A percentile compares a stretch with the other conserved stretches of the same genome.
Conservation (phyloP, 176 grass and related monocot species). For the Pontederia paniculata region DNA sequence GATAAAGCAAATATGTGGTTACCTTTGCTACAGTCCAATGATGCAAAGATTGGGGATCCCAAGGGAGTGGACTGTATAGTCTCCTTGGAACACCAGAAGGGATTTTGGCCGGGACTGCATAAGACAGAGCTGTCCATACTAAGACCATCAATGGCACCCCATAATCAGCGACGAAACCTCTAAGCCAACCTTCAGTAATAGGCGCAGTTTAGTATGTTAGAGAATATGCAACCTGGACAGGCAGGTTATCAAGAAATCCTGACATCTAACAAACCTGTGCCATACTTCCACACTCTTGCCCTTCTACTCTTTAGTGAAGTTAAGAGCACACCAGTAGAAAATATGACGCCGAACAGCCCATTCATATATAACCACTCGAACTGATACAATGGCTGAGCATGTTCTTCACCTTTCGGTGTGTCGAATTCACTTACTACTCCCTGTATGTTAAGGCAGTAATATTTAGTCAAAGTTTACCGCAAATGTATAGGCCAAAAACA, state of each 20-base stretch:
- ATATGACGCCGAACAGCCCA: conserved; percentile 63
- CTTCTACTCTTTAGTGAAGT: conserved; percentile 50
- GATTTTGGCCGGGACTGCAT: conserved; percentile 46
- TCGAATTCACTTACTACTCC: conserved; percentile 69
- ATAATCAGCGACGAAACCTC: conserved; percentile 79
- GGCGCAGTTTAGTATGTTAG: background rate
- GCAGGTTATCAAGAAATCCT: background rate
- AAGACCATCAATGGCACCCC: conserved; percentile 91
- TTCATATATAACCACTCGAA: conserved; percentile 86
- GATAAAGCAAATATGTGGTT: background rate
- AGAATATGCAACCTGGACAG: too few relatives aligned
- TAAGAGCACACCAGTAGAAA: conserved; percentile 65
- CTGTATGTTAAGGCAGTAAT: conserved; percentile 20
- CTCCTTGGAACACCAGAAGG: conserved; percentile 68
- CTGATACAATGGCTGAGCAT: conserved; percentile 23
- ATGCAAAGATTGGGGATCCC: conserved; percentile 47
- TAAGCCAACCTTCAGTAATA: conserved; percentile 52
- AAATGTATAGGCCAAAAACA: background rate
- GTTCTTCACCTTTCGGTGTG: conserved; percentile 37
- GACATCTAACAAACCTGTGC: conserved; percentile 37
- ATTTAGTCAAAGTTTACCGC: background rate
- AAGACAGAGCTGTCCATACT: conserved; percentile 76
- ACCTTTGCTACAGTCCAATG: conserved; percentile 84
- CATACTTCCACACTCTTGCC: conserved; percentile 63
- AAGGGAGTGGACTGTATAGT: conserved; percentile 73